Conservation (phyloP, 805 yeast genomes). For the Saccharomycopsis vini region DNA sequence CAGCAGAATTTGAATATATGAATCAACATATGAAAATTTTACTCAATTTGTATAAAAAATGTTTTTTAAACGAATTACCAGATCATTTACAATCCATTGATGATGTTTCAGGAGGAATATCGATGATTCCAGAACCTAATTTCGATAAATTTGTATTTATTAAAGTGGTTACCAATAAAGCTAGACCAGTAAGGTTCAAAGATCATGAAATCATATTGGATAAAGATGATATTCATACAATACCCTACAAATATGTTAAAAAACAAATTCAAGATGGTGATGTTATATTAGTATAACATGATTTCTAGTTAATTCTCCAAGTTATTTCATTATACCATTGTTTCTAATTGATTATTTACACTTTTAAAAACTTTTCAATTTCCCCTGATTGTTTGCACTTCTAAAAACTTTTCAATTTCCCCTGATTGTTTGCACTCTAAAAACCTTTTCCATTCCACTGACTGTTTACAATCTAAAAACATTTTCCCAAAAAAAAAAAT, state of each 20-base stretch:
- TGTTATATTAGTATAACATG: constrained; percentile 16
- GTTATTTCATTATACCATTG: too few species aligned
- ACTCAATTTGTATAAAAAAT: constrained; percentile 53
- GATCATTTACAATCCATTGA: constrained; percentile 61
- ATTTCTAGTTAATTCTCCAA: too few species aligned
- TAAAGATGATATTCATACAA: constrained; percentile 17
- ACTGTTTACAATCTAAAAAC: too few species aligned
- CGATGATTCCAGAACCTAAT: constrained; percentile 78
- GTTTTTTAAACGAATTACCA: constrained; percentile 64
- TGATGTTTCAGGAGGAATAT: constrained; percentile 56
- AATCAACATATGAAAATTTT: constrained; percentile 57
- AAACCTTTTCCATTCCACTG: too few species aligned
- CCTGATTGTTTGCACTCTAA: too few species aligned
- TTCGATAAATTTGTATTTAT: constrained; percentile 71
- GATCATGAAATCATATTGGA: constrained; percentile 18
- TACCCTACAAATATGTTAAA: constrained; percentile 17
- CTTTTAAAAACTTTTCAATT: too few species aligned
- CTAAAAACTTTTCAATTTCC: too few species aligned
- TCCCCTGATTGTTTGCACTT: too few species aligned
- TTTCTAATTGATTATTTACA: too few species aligned
- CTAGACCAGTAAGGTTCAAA: constrained; percentile 13
- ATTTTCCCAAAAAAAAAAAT: too few species aligned
- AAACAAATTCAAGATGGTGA: constrained; percentile 15
- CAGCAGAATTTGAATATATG: constrained; percentile 58
- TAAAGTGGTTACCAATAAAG: constrained; percentile 12